Base-by-base conservation (phyloP, 768 basidiomycete species). In the Pulveroboletus sp. region DNA sequence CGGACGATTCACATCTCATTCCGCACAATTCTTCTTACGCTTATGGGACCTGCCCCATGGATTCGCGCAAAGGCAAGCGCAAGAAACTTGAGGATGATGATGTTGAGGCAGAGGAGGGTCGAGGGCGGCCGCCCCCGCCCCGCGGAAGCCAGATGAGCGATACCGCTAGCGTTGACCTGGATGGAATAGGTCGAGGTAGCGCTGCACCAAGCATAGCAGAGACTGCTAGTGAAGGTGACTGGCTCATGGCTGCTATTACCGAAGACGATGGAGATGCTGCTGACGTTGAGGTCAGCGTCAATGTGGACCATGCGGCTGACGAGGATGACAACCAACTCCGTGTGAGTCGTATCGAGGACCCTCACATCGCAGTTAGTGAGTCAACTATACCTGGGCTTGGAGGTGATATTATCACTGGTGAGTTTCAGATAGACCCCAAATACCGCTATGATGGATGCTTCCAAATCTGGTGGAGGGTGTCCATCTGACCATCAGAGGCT, bases 41-140 rank as follows among this genome's bases (percentile, higher is more conserved):
- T 43, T 54, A 55, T 57, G 57, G 61, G 41, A 71, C 76, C 64
- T 63, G 70, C 43, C 73, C 77, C 39, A 78, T 82, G 54, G 83
- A 84, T 65, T 68, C 64, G 50, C 79, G 86, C 63, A 89, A 87
- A 67, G 89, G 87, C 52, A 91, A 91, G 69, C 78, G 89, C 63
- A 92, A 91, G 75, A 91, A 92, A 75, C 71, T 88, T 69, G 89
- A 90, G 66, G 89, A 91, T 70, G 89, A 90, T 67, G 89, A 90
- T 70, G 85, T 79, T 54, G 88, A 91, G 67, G 60, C 78, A 52
- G 86, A 90, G 66, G 85, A 89, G 60, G 77, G 80, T 49, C 78
- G 86, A 55, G 78, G 73, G 53, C 79, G 79, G 37, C 84, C 83
- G 24, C 86, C 85, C 18, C 84, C 85, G 52, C 71, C 72, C 55